Base-by-base conservation (phyloP, 2,329 filamentous ascomycete species). In the Fusarium euwallaceae region DNA sequence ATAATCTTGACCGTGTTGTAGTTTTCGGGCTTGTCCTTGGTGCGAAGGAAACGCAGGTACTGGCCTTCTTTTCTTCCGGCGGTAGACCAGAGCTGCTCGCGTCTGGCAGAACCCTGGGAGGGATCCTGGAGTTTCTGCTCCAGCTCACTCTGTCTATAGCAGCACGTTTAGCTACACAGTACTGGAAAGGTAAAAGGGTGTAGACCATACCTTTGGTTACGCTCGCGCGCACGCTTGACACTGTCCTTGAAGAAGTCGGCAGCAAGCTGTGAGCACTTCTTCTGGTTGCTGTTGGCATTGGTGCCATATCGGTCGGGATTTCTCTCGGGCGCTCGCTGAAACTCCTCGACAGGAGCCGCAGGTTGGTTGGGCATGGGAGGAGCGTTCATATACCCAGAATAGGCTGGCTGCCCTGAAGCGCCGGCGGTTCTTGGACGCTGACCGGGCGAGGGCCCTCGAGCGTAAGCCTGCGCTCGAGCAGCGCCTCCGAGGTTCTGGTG, bases 211-310 rank as follows among this genome's bases (percentile, higher is more conserved):
- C 95, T 93, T 84, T 97, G 92, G 83, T 99, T 99, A 69, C 97
- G 92, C 85, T 98, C 97, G 77, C 96, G 91, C 61, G 97, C 97
- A 78, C 97, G 92, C 87, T 98, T 96, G 66, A 99, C 97, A 82
- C 96, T 98, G 84, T 99, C 96, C 85, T 97, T 97, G 91, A 98
- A 99, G 87, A 98, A 98, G 78, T 97, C 95, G 66, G 93, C 91
- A 43, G 97, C 93, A 80, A 92, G 82, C 80, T 92, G 89, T 16
- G 89, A 89, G 81, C 91, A 92, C 80, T 91, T 92, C 84, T 92
- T 92, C 84, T 92, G 90, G 81, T 93, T 93, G 81, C 91, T 92
- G 79, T 92, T 91, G 75, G 90, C 87, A 76, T 90, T 88, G 65
- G 87, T 81, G 37, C 90, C 90, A 76, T 91, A 92, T 80, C 94